phyloP scores from a whole-genome alignment of 2,329 filamentous ascomycete genomes.

The Emmonsiellopsis sp. region DNA sequence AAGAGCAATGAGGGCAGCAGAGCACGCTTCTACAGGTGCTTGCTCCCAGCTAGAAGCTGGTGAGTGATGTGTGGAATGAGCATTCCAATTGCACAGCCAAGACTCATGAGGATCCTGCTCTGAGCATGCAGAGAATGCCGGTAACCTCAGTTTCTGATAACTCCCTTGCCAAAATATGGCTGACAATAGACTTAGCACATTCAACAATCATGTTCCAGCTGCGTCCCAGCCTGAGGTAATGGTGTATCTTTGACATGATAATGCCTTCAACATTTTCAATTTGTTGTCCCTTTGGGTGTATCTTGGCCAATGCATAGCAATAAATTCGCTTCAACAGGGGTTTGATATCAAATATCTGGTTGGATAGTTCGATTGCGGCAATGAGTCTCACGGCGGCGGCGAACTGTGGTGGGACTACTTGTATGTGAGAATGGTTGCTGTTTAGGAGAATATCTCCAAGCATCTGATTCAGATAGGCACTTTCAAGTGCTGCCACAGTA shows the following conservation, averaged over 20 bases:
- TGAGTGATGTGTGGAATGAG: neutral
- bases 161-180: neutral
- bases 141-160: slow-evolving; percentile 1
- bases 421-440: neutral
- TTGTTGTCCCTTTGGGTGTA: neutral
- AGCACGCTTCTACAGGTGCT: neutral
- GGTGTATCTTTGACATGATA: neutral
- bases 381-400: neutral
- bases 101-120: neutral
- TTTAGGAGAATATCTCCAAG: neutral
- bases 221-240: slow-evolving; percentile 2
- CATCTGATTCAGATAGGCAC: neutral
- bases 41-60: neutral
- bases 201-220: neutral
- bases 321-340: neutral
- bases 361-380: neutral
- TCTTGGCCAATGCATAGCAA: slow-evolving; percentile 1
- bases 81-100: neutral
- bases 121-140: slow-evolving; percentile 1
- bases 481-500: neutral
- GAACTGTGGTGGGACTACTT: neutral
- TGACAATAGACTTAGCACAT: neutral
- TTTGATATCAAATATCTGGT: neutral
- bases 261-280: slow-evolving; percentile 1
- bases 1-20: neutral